Base-by-base conservation (phyloP, 306 rosid genomes). In the Sechiopsis laciniata region DNA sequence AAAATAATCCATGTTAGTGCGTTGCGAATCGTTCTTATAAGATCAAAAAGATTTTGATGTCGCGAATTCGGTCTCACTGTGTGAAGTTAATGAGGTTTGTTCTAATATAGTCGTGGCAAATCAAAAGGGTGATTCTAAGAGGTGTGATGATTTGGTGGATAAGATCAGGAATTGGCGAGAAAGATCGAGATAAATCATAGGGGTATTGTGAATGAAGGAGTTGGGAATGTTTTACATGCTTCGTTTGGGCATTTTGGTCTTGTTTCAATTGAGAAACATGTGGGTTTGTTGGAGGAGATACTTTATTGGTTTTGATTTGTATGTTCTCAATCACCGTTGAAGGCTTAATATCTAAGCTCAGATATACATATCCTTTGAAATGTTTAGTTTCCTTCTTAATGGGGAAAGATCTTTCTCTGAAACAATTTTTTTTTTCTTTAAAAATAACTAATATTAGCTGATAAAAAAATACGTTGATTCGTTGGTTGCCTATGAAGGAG, bases 121-220 rank as follows among this genome's bases (percentile, higher is more conserved):
- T n/a, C n/a, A n/a, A n/a, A n/a, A n/a, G n/a, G n/a, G n/a, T n/a
- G n/a, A n/a, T n/a, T 78, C 32, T 1, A 80, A 55, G 42, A 84
- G 35, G 62, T 83, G 87, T 7, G 12, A 2, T 8, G 92, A 88
- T 8, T 29, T 83, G 85, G 88, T 86, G 78, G 75, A 72, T 19
- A 90, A 87, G 78, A 62, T 92, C 6, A 86, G 77, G 58, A 71
- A 59, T 16, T 92, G 92, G 96, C 85, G 11, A 90, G 77, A 71
- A 96, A 92, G 74, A 90, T 95, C 74, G 92, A 92, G 80, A 76
- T 95, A 59, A 90, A 90, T 82, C 84, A 75, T 80, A 82, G 80
- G 51, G 83, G 90, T 56, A 26, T 92, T 10, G 82, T 74, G 53
- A 63, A 70, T 0, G 84, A 78, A 24, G 85, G 85, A 79, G 70